Percentiles rank a stretch among this genome's conserved stretches.
Conservation (phyloP, 352 stramenopile genomes). For the Phytophthora pluvialis region DNA sequence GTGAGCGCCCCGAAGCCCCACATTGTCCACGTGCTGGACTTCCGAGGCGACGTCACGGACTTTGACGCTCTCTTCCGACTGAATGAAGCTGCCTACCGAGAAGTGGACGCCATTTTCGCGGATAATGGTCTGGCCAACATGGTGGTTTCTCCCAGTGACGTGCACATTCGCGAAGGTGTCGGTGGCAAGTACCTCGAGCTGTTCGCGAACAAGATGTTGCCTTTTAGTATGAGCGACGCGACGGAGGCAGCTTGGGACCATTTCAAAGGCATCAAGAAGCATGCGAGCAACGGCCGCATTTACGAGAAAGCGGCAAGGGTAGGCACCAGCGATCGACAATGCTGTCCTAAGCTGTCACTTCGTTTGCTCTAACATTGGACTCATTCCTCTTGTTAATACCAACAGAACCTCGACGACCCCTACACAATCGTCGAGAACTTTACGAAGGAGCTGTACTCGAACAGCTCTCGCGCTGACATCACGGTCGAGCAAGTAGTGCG, state of each 20-base stretch:
- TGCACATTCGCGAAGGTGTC: conserved; percentile 44
- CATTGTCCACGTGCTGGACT: conserved; percentile 28
- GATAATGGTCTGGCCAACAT: conserved; percentile 43
- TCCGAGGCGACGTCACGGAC: conserved; percentile 23
- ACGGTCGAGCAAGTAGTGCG: conserved; percentile 60
- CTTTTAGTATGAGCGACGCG: conserved; percentile 25
- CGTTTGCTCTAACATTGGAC: background rate
- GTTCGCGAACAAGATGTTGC: conserved; percentile 47
- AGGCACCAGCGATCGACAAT: background rate
- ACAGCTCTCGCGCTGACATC: conserved; percentile 53
- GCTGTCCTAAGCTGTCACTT: background rate
- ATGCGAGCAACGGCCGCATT: conserved; percentile 31
- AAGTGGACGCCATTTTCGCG: conserved; percentile 40
- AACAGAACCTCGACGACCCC: conserved; percentile 41
- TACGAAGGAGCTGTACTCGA: conserved; percentile 58
- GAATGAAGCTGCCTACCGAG: conserved; percentile 32
- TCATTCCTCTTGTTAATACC: background rate
- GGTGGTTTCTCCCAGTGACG: conserved; percentile 36
- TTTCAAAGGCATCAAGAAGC: conserved; percentile 39
- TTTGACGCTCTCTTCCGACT: conserved; percentile 38
- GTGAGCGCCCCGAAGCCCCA: conserved; percentile 26
- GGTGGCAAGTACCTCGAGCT: conserved; percentile 47
- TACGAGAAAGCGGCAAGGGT: conserved; percentile 41
- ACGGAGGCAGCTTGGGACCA: conserved; percentile 33
- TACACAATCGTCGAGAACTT: conserved; percentile 67